Base-by-base conservation (phyloP, 2,329 filamentous ascomycete genomes). In the Talaromyces amestolkiae region DNA sequence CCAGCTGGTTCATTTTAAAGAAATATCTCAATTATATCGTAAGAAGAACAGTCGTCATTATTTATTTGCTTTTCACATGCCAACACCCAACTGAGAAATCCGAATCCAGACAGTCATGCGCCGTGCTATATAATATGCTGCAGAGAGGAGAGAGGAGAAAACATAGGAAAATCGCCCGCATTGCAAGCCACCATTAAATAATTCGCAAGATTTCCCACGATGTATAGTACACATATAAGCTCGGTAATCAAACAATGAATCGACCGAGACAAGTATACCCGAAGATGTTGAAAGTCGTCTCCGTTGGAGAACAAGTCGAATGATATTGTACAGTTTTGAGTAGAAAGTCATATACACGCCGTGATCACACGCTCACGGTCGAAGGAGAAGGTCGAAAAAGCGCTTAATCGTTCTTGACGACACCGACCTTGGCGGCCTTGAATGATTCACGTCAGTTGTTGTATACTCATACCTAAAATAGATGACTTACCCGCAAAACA, bases 371-470 rank as follows among this genome's bases (percentile, higher is more conserved):
- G 17, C 37, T 51, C 51, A 47, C 63, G 54, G 27, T 33, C 53
- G 63, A 43, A 19, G 27, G 41, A 59, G 54, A 53, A 31, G 41
- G 22, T 43, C 9, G 49, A 31, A 58, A 54, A 4, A n/a, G 15
- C 37, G 56, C 60, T 77, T 78, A 83, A 62, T 75, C 72, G 82
- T 95, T 96, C 86, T 95, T 96, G 70, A 96, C 93, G 65, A 97
- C 93, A 75, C 94, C 93, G 69, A 98, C 94, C 86, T 98, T 97
- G 76, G 94, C 92, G 69, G 94, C 92, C 79, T 82, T 65, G 35
- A 37, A 35, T 33, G 7, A 66, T 8, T 60, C 56, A 67, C 60
- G 63, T 68, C 61, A 71, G 67, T 64, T 41, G 19, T 13, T 56
- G 51, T 17, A 47, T 27, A 65, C n/a, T 31, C 13, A 37, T 11